Evolutionary conservation across 768 basidiomycete species (phyloP), one percentile per base, ranked within the genome.

Genomic region (Leccinellum albellum): DNA sequence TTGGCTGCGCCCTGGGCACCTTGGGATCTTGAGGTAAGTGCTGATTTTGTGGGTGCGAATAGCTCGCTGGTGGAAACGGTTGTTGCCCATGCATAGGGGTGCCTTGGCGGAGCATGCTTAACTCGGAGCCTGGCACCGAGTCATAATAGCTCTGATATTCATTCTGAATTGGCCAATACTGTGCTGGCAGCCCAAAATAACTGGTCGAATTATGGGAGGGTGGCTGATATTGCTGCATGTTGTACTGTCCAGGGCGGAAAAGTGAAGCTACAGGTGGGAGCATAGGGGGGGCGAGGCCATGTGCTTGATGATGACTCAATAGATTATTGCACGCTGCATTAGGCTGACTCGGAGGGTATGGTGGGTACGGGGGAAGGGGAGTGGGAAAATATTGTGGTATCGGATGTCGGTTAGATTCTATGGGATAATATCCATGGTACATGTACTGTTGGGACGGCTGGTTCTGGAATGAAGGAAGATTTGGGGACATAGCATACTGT

Each of bases 91-190:
- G 61, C 13, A 61, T 61, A n/a, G 53, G 62, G 4, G 63, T 58
- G 3, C 57, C 57, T 4, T 73, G 74, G 32, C 73, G 71, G 17
- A 70, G 73, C 52, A 58, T 20, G 33, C 59, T 35, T n/a, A n/a
- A n/a, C n/a, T 60, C 55, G 20, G 60, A 70, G n/a, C n/a, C 29
- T 2, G 71, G 24, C 52, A 67, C 59, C 53, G 71, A 70, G 37
- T 75, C 75, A 21, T 80, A 63, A 59, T 83, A 84, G 76, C 79
- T 85, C 81, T 68, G 75, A 66, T 76, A 79, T 42, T 76, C 70
- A 1, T 75, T 66, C 6, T n/a, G n/a, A n/a, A n/a, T n/a, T n/a
- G 70, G 59, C 1, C 73, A 70, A 49, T 74, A 77, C 0, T 72
- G 65, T 8, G 73, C 75, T 0, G 74, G 62, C 58, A 77, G 80